These are phyloP conservation scores for Cladophialophora immunda DNA, from an alignment of 2,329 filamentous ascomycete species.

Conservation along the genomic window DNA sequence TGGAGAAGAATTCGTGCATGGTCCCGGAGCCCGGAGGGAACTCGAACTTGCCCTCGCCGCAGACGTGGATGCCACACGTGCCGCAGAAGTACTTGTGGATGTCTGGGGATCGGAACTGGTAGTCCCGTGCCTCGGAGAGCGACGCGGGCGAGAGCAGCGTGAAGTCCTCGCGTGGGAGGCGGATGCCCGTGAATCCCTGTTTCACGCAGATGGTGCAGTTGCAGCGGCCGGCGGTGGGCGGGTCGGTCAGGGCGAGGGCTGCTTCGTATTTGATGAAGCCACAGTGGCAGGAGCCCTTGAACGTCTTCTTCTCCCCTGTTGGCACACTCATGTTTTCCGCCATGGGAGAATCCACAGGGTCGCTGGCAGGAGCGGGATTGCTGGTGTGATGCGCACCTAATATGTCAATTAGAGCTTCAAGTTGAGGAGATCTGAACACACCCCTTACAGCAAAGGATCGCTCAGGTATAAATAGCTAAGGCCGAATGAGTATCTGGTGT, in stretches of 20 bases:
- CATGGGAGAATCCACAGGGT: not conserved
- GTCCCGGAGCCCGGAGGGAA: constrained; percentile 17
- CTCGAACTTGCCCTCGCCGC: constrained; percentile 26
- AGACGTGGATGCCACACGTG: constrained; percentile 36
- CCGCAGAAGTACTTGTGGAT: constrained; percentile 39
- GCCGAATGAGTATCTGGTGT: not conserved
- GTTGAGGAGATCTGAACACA: not conserved
- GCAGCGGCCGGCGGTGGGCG: constrained; percentile 31
- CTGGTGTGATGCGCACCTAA: not conserved
- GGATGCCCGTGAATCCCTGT: constrained; percentile 29
- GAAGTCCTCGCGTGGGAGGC: constrained; percentile 31
- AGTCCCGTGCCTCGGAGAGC: constrained; percentile 32
- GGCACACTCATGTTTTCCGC: not conserved
- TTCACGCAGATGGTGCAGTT: constrained; percentile 42
- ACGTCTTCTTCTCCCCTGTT: constrained; percentile 41
- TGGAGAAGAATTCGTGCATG: constrained; percentile 27
- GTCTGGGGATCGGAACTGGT: constrained; percentile 20
- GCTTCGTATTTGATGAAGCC: constrained; percentile 62
- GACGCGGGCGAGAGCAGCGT: constrained; percentile 32
- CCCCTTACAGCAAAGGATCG: not conserved
- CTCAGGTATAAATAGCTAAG: not conserved
- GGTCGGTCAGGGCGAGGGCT: constrained; percentile 40
- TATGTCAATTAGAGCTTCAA: not conserved
- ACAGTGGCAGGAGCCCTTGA: constrained; percentile 64
- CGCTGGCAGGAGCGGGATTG: not conserved